phyloP scores from a whole-genome alignment of 2,329 filamentous ascomycete genomes.

The Aspergillus sp. region DNA sequence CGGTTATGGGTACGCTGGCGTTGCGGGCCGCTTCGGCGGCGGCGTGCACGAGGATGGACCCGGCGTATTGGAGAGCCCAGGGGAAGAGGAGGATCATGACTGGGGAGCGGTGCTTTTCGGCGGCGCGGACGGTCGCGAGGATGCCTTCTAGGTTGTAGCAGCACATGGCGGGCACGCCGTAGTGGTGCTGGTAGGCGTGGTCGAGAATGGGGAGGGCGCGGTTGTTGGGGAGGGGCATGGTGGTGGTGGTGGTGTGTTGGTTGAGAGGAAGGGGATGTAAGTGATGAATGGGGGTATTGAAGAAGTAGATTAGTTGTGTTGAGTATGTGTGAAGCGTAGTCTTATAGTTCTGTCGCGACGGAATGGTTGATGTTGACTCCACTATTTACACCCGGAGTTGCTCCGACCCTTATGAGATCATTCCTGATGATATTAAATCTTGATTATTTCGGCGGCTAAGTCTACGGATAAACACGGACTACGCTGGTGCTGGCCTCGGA shows the following conservation, averaged over 20 bases:
- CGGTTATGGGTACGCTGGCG: slow-evolving; percentile 61
- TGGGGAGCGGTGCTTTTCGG: slow-evolving; percentile 66
- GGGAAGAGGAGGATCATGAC: slow-evolving; percentile 74
- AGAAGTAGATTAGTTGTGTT: not conserved
- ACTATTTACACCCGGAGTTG: slow-evolving; percentile 16
- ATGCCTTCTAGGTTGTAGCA: slow-evolving; percentile 72
- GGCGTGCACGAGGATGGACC: slow-evolving; percentile 56
- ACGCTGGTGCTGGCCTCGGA: slow-evolving; percentile 35
- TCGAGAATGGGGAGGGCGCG: slow-evolving; percentile 60
- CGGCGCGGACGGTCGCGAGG: slow-evolving; percentile 67
- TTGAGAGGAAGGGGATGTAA: not conserved
- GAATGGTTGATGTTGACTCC: not conserved
- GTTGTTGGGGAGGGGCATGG: slow-evolving; percentile 48
- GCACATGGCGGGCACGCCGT: slow-evolving; percentile 64
- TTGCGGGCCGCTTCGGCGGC: slow-evolving; percentile 59
- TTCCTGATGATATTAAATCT: not conserved
- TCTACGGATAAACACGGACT: slow-evolving; percentile 33
- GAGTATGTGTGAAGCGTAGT: not conserved
- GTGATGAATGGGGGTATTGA: not conserved
- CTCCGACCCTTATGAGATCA: slow-evolving; percentile 17
- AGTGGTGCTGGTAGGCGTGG: slow-evolving; percentile 57
- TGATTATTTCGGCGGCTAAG: not conserved
- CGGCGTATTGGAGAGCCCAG: slow-evolving; percentile 70
- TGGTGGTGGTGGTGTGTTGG: slow-evolving; percentile 19
- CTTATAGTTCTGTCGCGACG: not conserved